A percentile compares a stretch with the other conserved stretches of the same genome.
phyloP scores from a whole-genome alignment of 2,329 filamentous ascomycete species.

The Ceratocystis papillata region DNA sequence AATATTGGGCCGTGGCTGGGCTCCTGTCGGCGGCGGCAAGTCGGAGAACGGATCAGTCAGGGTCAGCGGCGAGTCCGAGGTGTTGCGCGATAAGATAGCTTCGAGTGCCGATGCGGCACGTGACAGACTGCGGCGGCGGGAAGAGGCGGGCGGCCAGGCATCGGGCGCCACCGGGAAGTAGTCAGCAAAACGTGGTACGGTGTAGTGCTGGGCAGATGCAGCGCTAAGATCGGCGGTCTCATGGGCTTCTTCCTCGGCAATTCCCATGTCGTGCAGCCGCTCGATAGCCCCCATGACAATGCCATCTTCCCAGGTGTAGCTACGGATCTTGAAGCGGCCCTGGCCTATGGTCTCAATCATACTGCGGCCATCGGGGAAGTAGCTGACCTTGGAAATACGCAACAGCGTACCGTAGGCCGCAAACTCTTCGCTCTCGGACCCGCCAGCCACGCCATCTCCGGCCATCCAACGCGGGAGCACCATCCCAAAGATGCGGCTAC shows the following conservation, averaged over 20 bases:
- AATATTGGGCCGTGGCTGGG: slow-evolving; percentile 22
- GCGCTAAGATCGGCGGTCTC: slow-evolving; percentile 51
- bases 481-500: slow-evolving; percentile 73
- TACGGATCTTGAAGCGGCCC: slow-evolving; percentile 62
- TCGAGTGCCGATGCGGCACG: slow-evolving; percentile 3
- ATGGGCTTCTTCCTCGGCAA: slow-evolving; percentile 66
- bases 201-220: slow-evolving; percentile 5
- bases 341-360: slow-evolving; percentile 67
- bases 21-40: slow-evolving; percentile 1
- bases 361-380: slow-evolving; percentile 69
- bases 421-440: slow-evolving; percentile 38
- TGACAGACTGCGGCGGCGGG: neutral
- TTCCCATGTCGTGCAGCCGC: slow-evolving; percentile 67
- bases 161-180: neutral
- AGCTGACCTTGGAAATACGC: slow-evolving; percentile 61
- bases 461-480: slow-evolving; percentile 52
- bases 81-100: neutral
- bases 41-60: slow-evolving; percentile 19
- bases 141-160: neutral
- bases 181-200: slow-evolving; percentile 1
- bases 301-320: slow-evolving; percentile 57
- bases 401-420: slow-evolving; percentile 68
- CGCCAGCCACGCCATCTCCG: slow-evolving; percentile 31
- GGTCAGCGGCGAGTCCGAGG: neutral
- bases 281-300: slow-evolving; percentile 69